phyloP scores from a whole-genome alignment of 495 filamentous ascomycete genomes.

The Diplogelasinospora grovesii region DNA sequence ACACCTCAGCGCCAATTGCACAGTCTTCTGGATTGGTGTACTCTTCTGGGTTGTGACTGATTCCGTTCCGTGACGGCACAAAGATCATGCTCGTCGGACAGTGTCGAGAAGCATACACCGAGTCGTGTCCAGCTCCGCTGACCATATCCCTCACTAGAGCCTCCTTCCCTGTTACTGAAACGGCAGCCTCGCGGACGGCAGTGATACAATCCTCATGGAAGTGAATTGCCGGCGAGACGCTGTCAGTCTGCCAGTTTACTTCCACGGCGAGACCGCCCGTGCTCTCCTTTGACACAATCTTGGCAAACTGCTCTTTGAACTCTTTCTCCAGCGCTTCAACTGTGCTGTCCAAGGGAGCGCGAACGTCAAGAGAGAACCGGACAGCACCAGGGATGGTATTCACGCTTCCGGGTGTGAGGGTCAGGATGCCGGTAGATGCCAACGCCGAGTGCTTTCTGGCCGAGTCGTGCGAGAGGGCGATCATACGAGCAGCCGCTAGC shows the following conservation, averaged over 20 bases:
- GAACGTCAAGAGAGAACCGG: slow-evolving; percentile 65
- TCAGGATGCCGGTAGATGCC: slow-evolving; percentile 67
- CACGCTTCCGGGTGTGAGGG: slow-evolving; percentile 57
- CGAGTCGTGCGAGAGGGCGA: slow-evolving; percentile 56
- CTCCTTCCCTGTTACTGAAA: slow-evolving; percentile 36
- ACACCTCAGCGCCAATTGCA: slow-evolving; percentile 29
- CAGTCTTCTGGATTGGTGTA: slow-evolving; percentile 41
- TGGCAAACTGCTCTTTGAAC: slow-evolving; percentile 23
- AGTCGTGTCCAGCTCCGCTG: slow-evolving; percentile 56
- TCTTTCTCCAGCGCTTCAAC: slow-evolving; percentile 47
- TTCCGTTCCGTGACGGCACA: slow-evolving; percentile 40
- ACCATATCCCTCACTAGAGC: slow-evolving; percentile 43
- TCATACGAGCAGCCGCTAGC: slow-evolving; percentile 61
- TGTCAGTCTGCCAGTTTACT: slow-evolving; percentile 40
- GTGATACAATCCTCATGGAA: slow-evolving; percentile 67
- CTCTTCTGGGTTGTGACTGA: slow-evolving; percentile 44
- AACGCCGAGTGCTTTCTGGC: slow-evolving; percentile 52
- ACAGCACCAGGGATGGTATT: slow-evolving; percentile 71
- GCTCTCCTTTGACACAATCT: slow-evolving; percentile 17
- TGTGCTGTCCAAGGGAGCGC: slow-evolving; percentile 51
- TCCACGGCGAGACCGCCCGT: slow-evolving; percentile 26
- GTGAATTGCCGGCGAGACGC: slow-evolving; percentile 55
- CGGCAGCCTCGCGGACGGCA: slow-evolving; percentile 57
- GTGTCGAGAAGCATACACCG: slow-evolving; percentile 29
- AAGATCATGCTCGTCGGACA: slow-evolving; percentile 48